Evolutionary conservation across 2,329 filamentous ascomycete genomes (phyloP).

Genomic region (Monilinia fructicola): DNA sequence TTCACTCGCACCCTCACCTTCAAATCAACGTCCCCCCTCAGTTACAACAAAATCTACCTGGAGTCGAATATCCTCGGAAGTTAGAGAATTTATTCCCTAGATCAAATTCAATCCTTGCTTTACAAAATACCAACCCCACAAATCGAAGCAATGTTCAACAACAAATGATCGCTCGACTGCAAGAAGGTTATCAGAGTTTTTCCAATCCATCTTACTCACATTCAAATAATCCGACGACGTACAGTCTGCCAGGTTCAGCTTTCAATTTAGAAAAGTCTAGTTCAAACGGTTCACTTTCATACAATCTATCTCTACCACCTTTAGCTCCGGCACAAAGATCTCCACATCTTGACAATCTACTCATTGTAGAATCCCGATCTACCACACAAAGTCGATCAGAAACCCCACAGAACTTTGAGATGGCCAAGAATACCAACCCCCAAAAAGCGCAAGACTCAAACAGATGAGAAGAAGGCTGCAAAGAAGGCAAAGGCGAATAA

Average conservation of each 20-base stretch:
- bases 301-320: constrained; percentile 9
- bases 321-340: constrained; percentile 11
- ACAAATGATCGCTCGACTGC: constrained; percentile 13
- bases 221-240: neutral
- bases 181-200: neutral
- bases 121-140: constrained; percentile 15
- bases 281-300: constrained; percentile 2
- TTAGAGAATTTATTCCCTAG: constrained; percentile 20
- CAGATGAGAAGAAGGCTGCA: constrained; percentile 11
- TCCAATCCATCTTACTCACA: constrained; percentile 1
- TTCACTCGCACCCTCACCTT: constrained; percentile 22
- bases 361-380: constrained; percentile 22
- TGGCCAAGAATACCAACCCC: constrained; percentile 11
- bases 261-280: constrained; percentile 13
- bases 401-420: constrained; percentile 17
- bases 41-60: neutral
- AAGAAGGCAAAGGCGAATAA: constrained; percentile 28
- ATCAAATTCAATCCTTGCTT: constrained; percentile 11
- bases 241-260: neutral
- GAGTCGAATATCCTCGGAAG: constrained; percentile 9
- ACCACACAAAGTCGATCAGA: constrained; percentile 17
- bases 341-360: constrained; percentile 9
- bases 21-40: neutral
- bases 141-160: constrained; percentile 15
- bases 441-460: constrained; percentile 27